phyloP scores from a whole-genome alignment of 768 basidiomycete species.

The Amanita fuliginea region DNA sequence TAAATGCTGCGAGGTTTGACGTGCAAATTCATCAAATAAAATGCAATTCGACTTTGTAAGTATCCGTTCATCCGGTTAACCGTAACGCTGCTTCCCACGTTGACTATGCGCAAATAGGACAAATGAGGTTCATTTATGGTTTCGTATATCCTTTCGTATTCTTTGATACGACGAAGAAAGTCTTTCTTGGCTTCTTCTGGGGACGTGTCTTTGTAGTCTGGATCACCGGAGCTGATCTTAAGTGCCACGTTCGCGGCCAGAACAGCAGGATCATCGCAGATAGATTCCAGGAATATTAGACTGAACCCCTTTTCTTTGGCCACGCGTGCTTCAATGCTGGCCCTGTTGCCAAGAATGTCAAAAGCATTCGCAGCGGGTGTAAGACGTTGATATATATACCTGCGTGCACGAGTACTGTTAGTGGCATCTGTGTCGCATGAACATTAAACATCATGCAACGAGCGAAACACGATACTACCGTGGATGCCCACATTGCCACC shows the following conservation, averaged over 20 bases:
- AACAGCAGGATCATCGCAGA: conserved; percentile 88
- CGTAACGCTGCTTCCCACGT: conserved; percentile 86
- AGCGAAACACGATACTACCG: conserved; percentile 51
- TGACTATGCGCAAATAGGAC: conserved; percentile 84
- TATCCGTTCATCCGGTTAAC: conserved; percentile 88
- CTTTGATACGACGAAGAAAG: conserved; percentile 82
- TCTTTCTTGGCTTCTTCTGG: conserved; percentile 80
- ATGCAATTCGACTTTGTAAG: conserved; percentile 92
- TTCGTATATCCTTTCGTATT: conserved; percentile 94
- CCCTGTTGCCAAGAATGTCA: conserved; percentile 29
- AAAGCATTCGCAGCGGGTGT: not conserved
- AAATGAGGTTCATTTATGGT: conserved; percentile 87
- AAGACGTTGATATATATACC: conserved; percentile 32
- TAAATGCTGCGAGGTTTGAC: conserved; percentile 95
- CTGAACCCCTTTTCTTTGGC: conserved; percentile 78
- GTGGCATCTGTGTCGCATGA: conserved; percentile 66
- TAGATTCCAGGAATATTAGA: conserved; percentile 89
- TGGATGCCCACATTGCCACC: conserved; percentile 98
- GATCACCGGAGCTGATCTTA: conserved; percentile 94
- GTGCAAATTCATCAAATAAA: conserved; percentile 98
- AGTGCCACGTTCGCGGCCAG: conserved; percentile 95
- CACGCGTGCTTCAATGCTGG: conserved; percentile 77
- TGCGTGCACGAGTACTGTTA: conserved; percentile 72
- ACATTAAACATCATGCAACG: not conserved
- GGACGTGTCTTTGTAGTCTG: conserved; percentile 89